Base-by-base conservation (phyloP, 2,329 filamentous ascomycete species). In the Ascosphaera pollenicola region DNA sequence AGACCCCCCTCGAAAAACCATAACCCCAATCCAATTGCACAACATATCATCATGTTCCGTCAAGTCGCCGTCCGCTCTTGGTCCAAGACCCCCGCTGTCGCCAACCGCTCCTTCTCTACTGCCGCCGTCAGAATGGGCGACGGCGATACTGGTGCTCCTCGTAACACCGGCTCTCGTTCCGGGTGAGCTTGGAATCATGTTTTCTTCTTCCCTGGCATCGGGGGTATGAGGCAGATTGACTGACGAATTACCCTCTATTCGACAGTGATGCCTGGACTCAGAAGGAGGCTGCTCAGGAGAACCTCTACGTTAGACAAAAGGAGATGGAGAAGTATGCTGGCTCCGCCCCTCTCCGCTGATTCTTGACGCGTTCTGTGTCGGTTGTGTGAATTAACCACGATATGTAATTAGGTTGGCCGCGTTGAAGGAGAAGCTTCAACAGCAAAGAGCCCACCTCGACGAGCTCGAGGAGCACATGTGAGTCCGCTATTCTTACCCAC, bases 401-500 rank as follows among this genome's bases (percentile, higher is more conserved):
- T 16, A 16, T 31, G 15, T n/a, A 18, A 15, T 16, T 21, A 70
- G 68, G 54, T 77, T 94, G 45, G 50, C 70, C 39, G 71, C 72
- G 56, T 74, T 93, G 51, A 77, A 72, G 51, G 58, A 63, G 46
- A 73, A 70, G 57, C 70, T 94, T 47, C 53, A 60, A 45, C 74
- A 81, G 60, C 83, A 93, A 66, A 73, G 81, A 59, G 63, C 74
- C 48, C 82, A 92, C 65, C 73, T 94, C 47, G 68, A 87, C 55
- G 77, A 85, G 57, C 73, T 94, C 45, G 75, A 83, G 52, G 70
- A 78, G 54, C 80, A 91, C 69, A 84, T 93, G 82, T 89, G 63
- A 55, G 77, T 62, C 39, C 37, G 35, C 34, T 37, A 35, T 26
- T 39, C 24, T 2, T 17, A 5, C 32, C 36, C 19, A 17, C 15